Percentiles rank a stretch among this genome's conserved stretches.
These are phyloP conservation scores for Saussurea involucrata DNA, from an alignment of 129 eudicot genomes.

Conservation along the genomic window DNA sequence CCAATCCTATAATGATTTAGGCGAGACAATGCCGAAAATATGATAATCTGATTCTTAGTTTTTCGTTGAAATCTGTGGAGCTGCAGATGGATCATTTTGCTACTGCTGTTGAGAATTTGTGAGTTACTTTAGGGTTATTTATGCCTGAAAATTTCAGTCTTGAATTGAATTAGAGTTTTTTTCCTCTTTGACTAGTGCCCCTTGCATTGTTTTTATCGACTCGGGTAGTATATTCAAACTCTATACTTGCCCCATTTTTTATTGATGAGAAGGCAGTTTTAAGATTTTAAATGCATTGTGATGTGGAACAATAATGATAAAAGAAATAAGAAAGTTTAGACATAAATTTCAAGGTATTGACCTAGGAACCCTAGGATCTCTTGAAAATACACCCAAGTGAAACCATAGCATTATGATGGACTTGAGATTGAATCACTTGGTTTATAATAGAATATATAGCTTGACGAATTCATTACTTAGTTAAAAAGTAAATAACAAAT, in stretches of 20 bases:
- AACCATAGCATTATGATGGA: background rate
- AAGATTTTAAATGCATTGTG: background rate
- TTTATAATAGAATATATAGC: background rate
- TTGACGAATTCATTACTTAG: background rate
- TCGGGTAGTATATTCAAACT: background rate
- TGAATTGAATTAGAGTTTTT: background rate
- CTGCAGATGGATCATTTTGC: background rate
- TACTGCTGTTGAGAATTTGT: background rate
- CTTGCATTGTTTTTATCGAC: background rate
- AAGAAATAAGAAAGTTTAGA: background rate
- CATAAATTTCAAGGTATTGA: background rate
- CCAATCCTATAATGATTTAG: background rate
- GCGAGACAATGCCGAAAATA: background rate
- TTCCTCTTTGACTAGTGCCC: background rate
- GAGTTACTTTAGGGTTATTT: background rate
- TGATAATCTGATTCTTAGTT: background rate
- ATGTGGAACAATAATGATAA: background rate
- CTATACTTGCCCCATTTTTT: background rate
- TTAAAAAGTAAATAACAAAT: background rate
- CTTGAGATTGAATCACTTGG: background rate
- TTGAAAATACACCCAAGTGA: background rate
- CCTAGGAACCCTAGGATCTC: background rate
- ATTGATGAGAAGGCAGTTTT: background rate
- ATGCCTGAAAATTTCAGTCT: background rate
- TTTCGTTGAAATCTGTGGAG: background rate